Base-by-base conservation (phyloP, 2,329 filamentous ascomycete species). In the Akanthomyces muscarius region DNA sequence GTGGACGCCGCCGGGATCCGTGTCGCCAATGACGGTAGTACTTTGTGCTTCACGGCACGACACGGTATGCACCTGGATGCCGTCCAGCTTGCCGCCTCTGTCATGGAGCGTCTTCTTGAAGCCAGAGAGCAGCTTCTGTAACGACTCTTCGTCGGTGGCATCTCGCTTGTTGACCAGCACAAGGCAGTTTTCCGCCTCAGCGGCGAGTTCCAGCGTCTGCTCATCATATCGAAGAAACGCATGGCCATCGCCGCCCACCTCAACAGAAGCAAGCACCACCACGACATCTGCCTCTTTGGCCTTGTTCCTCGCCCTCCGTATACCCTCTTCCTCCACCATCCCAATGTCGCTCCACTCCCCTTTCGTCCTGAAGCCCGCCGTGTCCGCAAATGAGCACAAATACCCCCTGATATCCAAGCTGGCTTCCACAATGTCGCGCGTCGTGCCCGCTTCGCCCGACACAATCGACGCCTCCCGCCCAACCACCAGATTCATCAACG, bases 381-480 rank as follows among this genome's bases (percentile, higher is more conserved):
- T 98, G 76, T 99, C 95, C 18, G 94, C 93, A 71, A 99, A 88
- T n/a, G 90, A 91, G 74, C 93, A 96, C 56, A 96, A 86, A 78
- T 90, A 99, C 0, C 95, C 95, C 0, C 88, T 87, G 54, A 99
- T 82, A 76, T 99, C 95, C 30, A 99, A 82, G 33, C 89, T 89
- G 0, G 95, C 90, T 77, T 99, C 95, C 13, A 99, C 89, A 59
- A 99, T 88, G 77, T 99, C 95, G 65, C 95, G 81, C 7, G 95
- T 99, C 0, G 95, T 99, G 0, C 95, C 95, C 45, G 92, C 92
- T 77, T 98, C 93, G 0, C 87, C 83, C 51, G 92, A 97, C 8
- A 99, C 95, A 69, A 99, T 99, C 4, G 93, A 96, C 2, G 95
- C 95, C 73, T 98, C 94, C 59, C 93, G 83, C 0, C 95, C 94